Evolutionary conservation across 768 basidiomycete genomes (phyloP).

Genomic region (Phylloporus arenicola): DNA sequence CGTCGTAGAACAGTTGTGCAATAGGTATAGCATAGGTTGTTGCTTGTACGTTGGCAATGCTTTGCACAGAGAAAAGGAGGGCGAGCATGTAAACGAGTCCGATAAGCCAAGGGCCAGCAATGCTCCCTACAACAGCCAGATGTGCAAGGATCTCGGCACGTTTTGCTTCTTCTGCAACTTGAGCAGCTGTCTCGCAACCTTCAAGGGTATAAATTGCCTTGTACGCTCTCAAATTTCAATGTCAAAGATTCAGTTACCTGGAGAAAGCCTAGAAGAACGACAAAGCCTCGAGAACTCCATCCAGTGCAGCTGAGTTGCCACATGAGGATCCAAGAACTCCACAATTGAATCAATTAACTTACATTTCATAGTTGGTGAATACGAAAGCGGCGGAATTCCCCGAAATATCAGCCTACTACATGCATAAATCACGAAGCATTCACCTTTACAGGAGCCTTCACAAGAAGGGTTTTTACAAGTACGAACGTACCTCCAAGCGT

Average conservation of each 20-base stretch:
- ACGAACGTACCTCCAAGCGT: constrained; percentile 54
- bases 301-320: constrained; percentile 44
- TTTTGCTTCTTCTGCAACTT: constrained; percentile 55
- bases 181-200: constrained; percentile 61
- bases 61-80: constrained; percentile 53
- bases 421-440: neutral
- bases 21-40: constrained; percentile 55
- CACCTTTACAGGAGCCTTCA: constrained; percentile 51
- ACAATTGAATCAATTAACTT: constrained; percentile 4
- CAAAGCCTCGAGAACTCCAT: constrained; percentile 49
- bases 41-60: constrained; percentile 42
- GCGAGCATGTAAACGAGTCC: constrained; percentile 55
- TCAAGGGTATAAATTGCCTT: constrained; percentile 56
- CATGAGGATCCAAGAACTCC: constrained; percentile 1
- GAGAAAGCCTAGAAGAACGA: constrained; percentile 51
- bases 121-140: constrained; percentile 50
- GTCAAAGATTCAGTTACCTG: constrained; percentile 9
- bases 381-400: constrained; percentile 51
- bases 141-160: constrained; percentile 54
- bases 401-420: neutral
- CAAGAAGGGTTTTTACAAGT: constrained; percentile 51
- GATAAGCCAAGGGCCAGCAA: constrained; percentile 52
- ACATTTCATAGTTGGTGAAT: constrained; percentile 56
- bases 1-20: constrained; percentile 53
- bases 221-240: neutral